Evolutionary conservation across 805 yeast species (phyloP), one percentile per base, ranked within the genome.

Genomic region (Sugiyamaella smithiae): DNA sequence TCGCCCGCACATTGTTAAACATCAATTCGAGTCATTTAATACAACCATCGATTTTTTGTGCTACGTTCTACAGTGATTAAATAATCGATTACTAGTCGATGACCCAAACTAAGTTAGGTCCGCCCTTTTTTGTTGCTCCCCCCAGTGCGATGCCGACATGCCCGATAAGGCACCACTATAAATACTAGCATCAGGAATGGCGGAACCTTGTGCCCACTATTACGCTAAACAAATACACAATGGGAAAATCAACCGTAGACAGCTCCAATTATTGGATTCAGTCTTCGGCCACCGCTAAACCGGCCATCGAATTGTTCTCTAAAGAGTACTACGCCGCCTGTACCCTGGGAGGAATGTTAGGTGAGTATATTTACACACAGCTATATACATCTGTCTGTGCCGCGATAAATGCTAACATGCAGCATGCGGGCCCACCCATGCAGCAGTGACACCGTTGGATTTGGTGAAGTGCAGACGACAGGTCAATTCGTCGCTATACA

Each of bases 371-470:
- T n/a, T 29, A 6, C 7, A 6, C 14, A 29, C 33, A 4, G 33
- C 33, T 29, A 16, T 29, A 6, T 29, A 29, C 33, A 29, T 29
- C 40, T 14, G 25, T 37, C 23, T 22, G 37, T 8, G 7, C 37
- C 8, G 37, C 37, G 17, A 16, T 32, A 12, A 16, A 26, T 26
- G 29, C 40, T 14, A 24, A 22, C 19, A 5, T 45, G 23, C 59
- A 50, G 97, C 98, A 1, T 91, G 98, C 74, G 97, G 97, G 12
- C 97, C 98, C 28, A 91, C 98, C 11, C 99, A 91, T 68, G 81
- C 96, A 1, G 79, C 85, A 2, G 95, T 93, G 22, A 87, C 97
- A 5, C 98, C 98, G 3, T 75, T 91, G 50, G 99, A 91, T 70
- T 72, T 93, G 48, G 95, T 93, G 64, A 91, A 91, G 71, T 86